Conservation (phyloP, 495 filamentous ascomycete genomes). For the Daldinia vernicosa region DNA sequence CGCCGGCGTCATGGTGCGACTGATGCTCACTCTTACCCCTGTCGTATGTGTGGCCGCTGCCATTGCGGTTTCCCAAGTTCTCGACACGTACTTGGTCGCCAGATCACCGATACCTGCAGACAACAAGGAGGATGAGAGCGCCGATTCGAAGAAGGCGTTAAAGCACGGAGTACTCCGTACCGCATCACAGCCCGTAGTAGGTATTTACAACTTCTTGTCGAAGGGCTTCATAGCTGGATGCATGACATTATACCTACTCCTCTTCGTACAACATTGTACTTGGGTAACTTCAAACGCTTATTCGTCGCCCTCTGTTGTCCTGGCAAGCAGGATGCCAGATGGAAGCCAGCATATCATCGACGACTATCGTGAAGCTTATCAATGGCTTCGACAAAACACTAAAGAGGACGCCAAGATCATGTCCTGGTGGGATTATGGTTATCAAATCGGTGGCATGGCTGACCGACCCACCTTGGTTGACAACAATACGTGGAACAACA, state of each 20-base stretch:
- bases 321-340: slow-evolving; percentile 91
- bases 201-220: slow-evolving; percentile 82
- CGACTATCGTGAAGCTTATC: slow-evolving; percentile 99
- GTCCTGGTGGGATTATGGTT: slow-evolving; percentile 99
- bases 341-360: slow-evolving; percentile 99
- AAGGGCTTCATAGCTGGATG: slow-evolving; percentile 77
- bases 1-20: slow-evolving; percentile 97
- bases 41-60: slow-evolving; percentile 96
- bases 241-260: slow-evolving; percentile 79
- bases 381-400: slow-evolving; percentile 99
- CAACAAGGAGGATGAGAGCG: slow-evolving; percentile 58
- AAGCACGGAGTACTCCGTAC: slow-evolving; percentile 70
- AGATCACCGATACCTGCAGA: slow-evolving; percentile 62
- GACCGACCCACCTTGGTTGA: slow-evolving; percentile 97
- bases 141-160: slow-evolving; percentile 60
- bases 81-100: slow-evolving; percentile 82
- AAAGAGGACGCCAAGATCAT: slow-evolving; percentile 95
- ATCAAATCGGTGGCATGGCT: slow-evolving; percentile 99
- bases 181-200: slow-evolving; percentile 75
- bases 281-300: slow-evolving; percentile 99
- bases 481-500: slow-evolving; percentile 99
- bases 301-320: slow-evolving; percentile 95
- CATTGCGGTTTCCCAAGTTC: slow-evolving; percentile 84
- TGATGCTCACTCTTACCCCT: slow-evolving; percentile 97
- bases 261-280: slow-evolving; percentile 97